phyloP scores from a whole-genome alignment of 495 filamentous ascomycete species.

The Penicillium herquei region DNA sequence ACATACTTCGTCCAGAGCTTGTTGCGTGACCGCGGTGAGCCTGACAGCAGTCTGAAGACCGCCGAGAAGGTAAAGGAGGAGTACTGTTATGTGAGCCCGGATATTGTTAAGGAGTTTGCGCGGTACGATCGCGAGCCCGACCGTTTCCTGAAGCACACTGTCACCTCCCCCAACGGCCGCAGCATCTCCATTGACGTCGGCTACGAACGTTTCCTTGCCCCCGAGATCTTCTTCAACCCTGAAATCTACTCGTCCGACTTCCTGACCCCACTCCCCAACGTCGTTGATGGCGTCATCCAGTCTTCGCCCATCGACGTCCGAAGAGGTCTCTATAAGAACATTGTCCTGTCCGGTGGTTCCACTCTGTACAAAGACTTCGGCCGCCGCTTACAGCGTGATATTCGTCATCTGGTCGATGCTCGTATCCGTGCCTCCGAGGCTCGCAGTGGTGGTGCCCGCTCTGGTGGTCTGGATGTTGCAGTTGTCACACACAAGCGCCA shows the following conservation, averaged over 20 bases:
- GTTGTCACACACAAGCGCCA: slow-evolving; percentile 96
- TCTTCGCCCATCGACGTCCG: slow-evolving; percentile 96
- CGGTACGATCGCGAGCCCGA: slow-evolving; percentile 90
- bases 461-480: slow-evolving; percentile 87
- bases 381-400: slow-evolving; percentile 90
- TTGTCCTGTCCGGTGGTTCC: slow-evolving; percentile 93
- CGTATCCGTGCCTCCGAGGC: slow-evolving; percentile 87
- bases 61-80: slow-evolving; percentile 97
- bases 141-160: slow-evolving; percentile 83
- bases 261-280: slow-evolving; percentile 86
- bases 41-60: slow-evolving; percentile 94
- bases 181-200: slow-evolving; percentile 86
- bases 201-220: slow-evolving; percentile 96
- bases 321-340: slow-evolving; percentile 98
- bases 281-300: slow-evolving; percentile 96
- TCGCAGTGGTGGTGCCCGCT: slow-evolving; percentile 77
- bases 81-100: slow-evolving; percentile 95
- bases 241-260: slow-evolving; percentile 99
- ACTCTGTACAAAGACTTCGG: slow-evolving; percentile 98
- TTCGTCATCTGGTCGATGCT: slow-evolving; percentile 89
- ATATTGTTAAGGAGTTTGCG: slow-evolving; percentile 96
- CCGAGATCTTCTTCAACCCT: slow-evolving; percentile 99
- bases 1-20: slow-evolving; percentile 97
- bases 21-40: slow-evolving; percentile 92
- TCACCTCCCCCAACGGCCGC: slow-evolving; percentile 81